phyloP scores from a whole-genome alignment of 2,329 filamentous ascomycete species.

The Coniochaeta pulveracea region DNA sequence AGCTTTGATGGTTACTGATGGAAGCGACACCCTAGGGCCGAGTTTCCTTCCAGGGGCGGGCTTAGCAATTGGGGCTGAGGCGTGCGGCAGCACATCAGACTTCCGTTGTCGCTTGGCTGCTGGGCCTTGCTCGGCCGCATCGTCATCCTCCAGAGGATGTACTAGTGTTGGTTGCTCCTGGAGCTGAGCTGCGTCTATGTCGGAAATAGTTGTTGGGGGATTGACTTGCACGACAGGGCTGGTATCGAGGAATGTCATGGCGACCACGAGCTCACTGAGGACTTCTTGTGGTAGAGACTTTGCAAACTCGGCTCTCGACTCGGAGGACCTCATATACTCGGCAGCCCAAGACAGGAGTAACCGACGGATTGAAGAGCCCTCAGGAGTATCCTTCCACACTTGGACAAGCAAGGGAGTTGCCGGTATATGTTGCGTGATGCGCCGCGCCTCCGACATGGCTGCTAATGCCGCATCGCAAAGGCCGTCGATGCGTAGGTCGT shows the following conservation, averaged over 20 bases:
- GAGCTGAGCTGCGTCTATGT: background rate
- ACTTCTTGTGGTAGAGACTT: conserved; percentile 51
- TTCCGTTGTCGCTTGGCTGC: conserved; percentile 27
- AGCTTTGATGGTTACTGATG: conserved; percentile 17
- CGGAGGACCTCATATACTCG: conserved; percentile 49
- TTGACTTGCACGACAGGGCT: conserved; percentile 21
- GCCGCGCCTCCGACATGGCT: conserved; percentile 44
- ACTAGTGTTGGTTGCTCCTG: conserved; percentile 8
- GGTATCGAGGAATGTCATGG: conserved; percentile 45
- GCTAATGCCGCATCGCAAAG: conserved; percentile 45
- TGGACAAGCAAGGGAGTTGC: conserved; percentile 46
- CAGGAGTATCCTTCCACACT: conserved; percentile 51
- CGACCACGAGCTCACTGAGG: conserved; percentile 49
- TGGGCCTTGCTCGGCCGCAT: conserved; percentile 13
- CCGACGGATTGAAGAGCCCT: conserved; percentile 46
- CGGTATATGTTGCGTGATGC: conserved; percentile 41
- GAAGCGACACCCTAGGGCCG: conserved; percentile 17
- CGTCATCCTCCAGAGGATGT: conserved; percentile 22
- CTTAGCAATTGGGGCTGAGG: conserved; percentile 8
- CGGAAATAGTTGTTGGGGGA: conserved; percentile 5
- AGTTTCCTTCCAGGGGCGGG: conserved; percentile 17
- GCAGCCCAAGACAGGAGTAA: conserved; percentile 51
- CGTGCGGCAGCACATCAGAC: conserved; percentile 19
- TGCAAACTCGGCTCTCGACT: conserved; percentile 44
- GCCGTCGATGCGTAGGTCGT: conserved; percentile 38